Evolutionary conservation across 2,329 filamentous ascomycete genomes (phyloP).

Genomic region (Huntiella abstrusa): DNA sequence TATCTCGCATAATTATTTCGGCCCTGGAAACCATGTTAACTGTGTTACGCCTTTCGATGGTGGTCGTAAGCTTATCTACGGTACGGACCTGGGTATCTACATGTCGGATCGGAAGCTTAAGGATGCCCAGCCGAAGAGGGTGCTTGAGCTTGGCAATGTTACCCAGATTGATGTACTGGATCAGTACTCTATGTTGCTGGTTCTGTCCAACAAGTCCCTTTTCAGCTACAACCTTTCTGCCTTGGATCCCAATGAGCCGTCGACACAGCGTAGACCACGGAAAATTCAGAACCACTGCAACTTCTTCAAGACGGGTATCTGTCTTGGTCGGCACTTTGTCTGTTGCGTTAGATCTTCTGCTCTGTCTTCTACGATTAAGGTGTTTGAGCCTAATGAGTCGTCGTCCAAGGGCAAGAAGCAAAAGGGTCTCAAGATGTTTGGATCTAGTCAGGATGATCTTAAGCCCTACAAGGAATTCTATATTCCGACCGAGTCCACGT

Average conservation of each 20-base stretch:
- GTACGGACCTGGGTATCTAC: constrained; percentile 86
- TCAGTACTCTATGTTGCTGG: constrained; percentile 79
- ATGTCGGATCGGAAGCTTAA: constrained; percentile 80
- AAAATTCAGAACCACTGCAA: constrained; percentile 96
- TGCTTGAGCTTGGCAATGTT: constrained; percentile 70
- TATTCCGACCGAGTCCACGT: constrained; percentile 94
- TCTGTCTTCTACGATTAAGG: constrained; percentile 89
- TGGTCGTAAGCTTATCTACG: constrained; percentile 82
- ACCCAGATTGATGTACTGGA: constrained; percentile 94
- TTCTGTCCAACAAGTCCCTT: constrained; percentile 82
- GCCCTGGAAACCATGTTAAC: constrained; percentile 64
- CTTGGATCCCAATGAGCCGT: constrained; percentile 65
- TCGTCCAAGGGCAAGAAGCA: constrained; percentile 90
- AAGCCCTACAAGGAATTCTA: constrained; percentile 99
- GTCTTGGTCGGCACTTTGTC: constrained; percentile 79
- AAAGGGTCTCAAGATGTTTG: constrained; percentile 92
- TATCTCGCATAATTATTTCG: constrained; percentile 41
- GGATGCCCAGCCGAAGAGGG: constrained; percentile 60
- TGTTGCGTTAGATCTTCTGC: constrained; percentile 92
- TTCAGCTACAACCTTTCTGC: constrained; percentile 78
- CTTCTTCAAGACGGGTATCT: constrained; percentile 96
- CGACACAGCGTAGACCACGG: constrained; percentile 67
- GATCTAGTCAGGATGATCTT: constrained; percentile 76
- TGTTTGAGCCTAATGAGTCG: constrained; percentile 94
- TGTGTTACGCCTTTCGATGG: constrained; percentile 90